phyloP scores from a whole-genome alignment of 441 rosid species.

The Arabidopsis hybrid region DNA sequence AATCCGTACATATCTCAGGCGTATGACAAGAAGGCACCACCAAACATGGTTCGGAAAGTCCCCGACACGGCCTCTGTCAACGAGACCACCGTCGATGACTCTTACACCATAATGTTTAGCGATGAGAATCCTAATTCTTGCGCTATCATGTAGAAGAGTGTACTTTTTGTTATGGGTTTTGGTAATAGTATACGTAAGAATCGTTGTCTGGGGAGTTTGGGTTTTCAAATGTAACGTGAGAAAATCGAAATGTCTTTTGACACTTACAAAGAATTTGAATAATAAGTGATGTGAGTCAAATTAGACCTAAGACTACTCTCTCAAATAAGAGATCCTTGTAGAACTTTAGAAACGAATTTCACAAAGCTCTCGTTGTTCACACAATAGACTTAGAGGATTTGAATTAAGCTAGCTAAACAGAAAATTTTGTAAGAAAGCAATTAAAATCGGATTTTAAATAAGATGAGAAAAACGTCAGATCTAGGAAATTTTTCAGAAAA shows the following conservation, averaged over 20 bases:
- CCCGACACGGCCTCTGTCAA: constrained; percentile 55
- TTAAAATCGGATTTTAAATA: no score
- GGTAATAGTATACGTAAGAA: not conserved
- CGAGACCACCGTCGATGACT: constrained; percentile 68
- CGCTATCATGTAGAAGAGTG: constrained; percentile 58
- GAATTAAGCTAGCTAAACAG: no score
- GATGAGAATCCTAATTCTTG: constrained; percentile 90
- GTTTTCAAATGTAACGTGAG: not conserved
- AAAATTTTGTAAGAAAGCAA: no score
- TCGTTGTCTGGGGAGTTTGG: not conserved
- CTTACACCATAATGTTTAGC: constrained; percentile 72
- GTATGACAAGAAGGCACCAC: constrained; percentile 91
- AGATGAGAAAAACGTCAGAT: no score
- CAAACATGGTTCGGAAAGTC: constrained; percentile 70
- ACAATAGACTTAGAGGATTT: no score
- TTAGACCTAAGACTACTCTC: no score
- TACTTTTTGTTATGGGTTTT: not conserved
- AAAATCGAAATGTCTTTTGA: not conserved
- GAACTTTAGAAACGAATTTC: no score
- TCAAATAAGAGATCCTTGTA: no score
- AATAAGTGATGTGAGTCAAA: no score
- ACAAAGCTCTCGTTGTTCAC: no score
- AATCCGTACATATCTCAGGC: constrained; percentile 84
- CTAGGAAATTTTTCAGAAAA: no score
- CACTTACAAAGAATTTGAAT: no score